phyloP scores from a whole-genome alignment of 106 monocot genomes.

The Dioscorea zingiberensis region DNA sequence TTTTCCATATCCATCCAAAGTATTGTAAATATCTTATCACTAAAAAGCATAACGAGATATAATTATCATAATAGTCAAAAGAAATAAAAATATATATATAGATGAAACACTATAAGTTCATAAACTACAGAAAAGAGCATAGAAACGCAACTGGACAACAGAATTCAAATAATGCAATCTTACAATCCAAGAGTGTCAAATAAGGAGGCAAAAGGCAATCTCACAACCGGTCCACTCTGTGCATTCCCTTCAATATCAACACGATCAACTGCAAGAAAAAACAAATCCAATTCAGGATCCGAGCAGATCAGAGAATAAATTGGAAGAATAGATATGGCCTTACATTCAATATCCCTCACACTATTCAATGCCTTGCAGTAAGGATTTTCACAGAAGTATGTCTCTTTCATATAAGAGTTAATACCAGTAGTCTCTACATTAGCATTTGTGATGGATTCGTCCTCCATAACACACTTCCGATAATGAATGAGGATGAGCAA shows the following conservation, averaged over 20 bases:
- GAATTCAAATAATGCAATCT: slow-evolving; percentile 11
- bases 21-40: no score
- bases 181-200: slow-evolving; percentile 92
- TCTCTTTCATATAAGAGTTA: slow-evolving; percentile 36
- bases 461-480: slow-evolving; percentile 38
- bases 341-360: slow-evolving; percentile 81
- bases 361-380: slow-evolving; percentile 77
- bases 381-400: slow-evolving; percentile 65
- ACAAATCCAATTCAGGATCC: not conserved
- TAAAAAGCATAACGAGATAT: no score
- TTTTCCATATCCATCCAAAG: no score
- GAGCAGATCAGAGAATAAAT: not conserved
- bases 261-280: slow-evolving; percentile 79
- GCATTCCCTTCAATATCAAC: slow-evolving; percentile 87
- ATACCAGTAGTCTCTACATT: slow-evolving; percentile 23
- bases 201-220: slow-evolving; percentile 91
- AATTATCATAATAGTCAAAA: no score
- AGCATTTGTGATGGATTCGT: slow-evolving; percentile 20
- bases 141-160: not conserved
- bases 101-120: no score
- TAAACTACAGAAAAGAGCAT: no score
- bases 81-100: no score
- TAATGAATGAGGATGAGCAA: slow-evolving; percentile 88
- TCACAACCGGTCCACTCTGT: slow-evolving; percentile 60
- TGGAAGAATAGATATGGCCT: slow-evolving; percentile 11